phyloP scores from a whole-genome alignment of 805 yeast species.

The Monosporozyma siamensis region DNA sequence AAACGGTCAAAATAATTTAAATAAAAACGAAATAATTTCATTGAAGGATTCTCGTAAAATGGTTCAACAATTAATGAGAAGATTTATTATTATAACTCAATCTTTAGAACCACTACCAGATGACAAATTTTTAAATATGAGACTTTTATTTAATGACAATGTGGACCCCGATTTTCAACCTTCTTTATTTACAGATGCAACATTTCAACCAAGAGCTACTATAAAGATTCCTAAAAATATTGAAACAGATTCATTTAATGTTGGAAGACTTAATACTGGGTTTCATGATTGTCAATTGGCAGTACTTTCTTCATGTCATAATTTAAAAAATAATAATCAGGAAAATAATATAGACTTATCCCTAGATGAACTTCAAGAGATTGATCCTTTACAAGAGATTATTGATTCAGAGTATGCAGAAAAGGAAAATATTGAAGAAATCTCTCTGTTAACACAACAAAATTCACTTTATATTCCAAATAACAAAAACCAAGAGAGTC shows the following conservation, averaged over 20 bases:
- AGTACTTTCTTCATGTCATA: conserved; percentile 24
- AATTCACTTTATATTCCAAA: no score
- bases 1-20: conserved; percentile 6
- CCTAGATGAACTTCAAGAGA: conserved; percentile 2
- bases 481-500: conserved; percentile 11
- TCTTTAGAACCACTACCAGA: conserved; percentile 43
- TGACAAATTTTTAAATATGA: conserved; percentile 38
- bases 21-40: conserved; percentile 16
- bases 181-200: conserved; percentile 37
- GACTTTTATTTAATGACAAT: conserved; percentile 39
- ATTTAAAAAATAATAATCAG: conserved; percentile 4
- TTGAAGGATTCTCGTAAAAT: conserved; percentile 34
- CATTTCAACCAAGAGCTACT: conserved; percentile 29
- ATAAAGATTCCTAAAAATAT: conserved; percentile 22
- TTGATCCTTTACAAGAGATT: conserved; percentile 27
- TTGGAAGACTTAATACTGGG: conserved; percentile 29
- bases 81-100: conserved; percentile 46
- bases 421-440: neutral
- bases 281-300: conserved; percentile 26
- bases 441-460: neutral
- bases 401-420: neutral
- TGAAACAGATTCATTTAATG: neutral
- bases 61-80: conserved; percentile 41
- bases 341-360: conserved; percentile 1
- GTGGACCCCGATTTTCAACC: conserved; percentile 45